Base-by-base conservation (phyloP, 2,329 filamentous ascomycete species). In the Arthrobotrys sinensis region DNA sequence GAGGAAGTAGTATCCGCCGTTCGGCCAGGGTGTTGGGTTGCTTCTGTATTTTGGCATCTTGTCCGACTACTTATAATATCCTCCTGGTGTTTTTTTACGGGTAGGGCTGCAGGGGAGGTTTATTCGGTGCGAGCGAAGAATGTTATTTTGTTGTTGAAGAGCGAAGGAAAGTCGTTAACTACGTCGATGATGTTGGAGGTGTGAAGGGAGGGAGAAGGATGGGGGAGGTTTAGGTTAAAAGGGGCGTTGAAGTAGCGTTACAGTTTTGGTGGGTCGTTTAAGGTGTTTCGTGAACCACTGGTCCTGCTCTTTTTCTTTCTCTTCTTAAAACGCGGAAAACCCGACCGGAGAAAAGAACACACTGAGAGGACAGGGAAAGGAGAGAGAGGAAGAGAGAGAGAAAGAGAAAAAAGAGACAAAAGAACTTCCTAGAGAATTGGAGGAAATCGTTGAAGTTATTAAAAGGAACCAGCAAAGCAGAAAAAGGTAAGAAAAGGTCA, bases 11-110 rank as follows among this genome's bases (percentile, higher is more conserved):
- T 79, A 79, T 34, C 24, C 76, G 48, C 69, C 69, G 60, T 79
- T 79, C 36, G 76, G 70, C 76, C 76, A 79, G 34, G 76, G 69
- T 38, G 76, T 79, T 38, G 76, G 70, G 62, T 72, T 79, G 69
- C 63, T 79, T 40, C 70, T 75, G 64, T 48, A 75, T 19, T 69
- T 75, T 40, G 64, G 40, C 68, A 73, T 79, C 52, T 69, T 75
- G 12, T 11, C 34, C n/a, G 45, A 12, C 28, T 11, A 16, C n/a
- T 53, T 43, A 32, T n/a, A 24, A 19, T 53, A 28, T 55, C 19
- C 4, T 3, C 32, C 16, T 24, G n/a, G n/a, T n/a, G 50, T 11
- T 28, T 34, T 28, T 2, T 28, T 28, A 28, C 24, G 8, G 36
- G 36, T 38, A 38, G 12, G 36, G 36, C 16, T 48, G n/a, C n/a